These are phyloP conservation scores for Ottelia alismoides DNA, from an alignment of 106 monocot genomes.

Conservation along the genomic window DNA sequence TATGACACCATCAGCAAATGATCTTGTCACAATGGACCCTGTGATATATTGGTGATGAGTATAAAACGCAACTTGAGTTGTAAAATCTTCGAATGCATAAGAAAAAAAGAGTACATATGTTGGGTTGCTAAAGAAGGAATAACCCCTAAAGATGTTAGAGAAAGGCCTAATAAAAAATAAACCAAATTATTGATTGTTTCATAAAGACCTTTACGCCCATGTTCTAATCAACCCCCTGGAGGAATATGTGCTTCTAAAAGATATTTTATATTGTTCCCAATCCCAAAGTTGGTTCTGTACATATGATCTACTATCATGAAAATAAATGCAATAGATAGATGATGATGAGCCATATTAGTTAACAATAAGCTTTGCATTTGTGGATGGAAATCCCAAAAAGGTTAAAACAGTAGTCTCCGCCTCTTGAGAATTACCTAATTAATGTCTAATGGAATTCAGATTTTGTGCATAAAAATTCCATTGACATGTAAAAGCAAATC, in stretches of 20 bases:
- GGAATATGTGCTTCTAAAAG: not conserved
- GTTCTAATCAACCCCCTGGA: not conserved
- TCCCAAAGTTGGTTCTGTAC: not conserved
- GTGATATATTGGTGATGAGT: too few species aligned
- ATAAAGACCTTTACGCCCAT: not conserved
- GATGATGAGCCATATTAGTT: slow-evolving; percentile 6
- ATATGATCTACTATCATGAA: not conserved
- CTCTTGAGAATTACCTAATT: slow-evolving; percentile 15
- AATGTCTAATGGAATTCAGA: slow-evolving; percentile 17
- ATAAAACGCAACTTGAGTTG: too few species aligned
- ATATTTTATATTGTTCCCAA: not conserved
- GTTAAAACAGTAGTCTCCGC: slow-evolving; percentile 8
- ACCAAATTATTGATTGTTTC: not conserved
- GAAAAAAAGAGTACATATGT: too few species aligned
- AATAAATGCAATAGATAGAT: not conserved
- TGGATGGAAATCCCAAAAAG: slow-evolving; percentile 9
- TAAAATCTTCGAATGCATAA: too few species aligned
- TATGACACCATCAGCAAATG: too few species aligned
- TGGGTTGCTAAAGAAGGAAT: not conserved
- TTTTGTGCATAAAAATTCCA: slow-evolving; percentile 27
- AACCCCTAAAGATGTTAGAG: not conserved
- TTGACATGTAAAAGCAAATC: slow-evolving; percentile 1
- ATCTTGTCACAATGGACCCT: too few species aligned
- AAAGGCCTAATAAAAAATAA: not conserved
- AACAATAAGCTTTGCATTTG: slow-evolving; percentile 5